phyloP scores from a whole-genome alignment of 257 asterid species.

The Solanum ossicruentum region DNA sequence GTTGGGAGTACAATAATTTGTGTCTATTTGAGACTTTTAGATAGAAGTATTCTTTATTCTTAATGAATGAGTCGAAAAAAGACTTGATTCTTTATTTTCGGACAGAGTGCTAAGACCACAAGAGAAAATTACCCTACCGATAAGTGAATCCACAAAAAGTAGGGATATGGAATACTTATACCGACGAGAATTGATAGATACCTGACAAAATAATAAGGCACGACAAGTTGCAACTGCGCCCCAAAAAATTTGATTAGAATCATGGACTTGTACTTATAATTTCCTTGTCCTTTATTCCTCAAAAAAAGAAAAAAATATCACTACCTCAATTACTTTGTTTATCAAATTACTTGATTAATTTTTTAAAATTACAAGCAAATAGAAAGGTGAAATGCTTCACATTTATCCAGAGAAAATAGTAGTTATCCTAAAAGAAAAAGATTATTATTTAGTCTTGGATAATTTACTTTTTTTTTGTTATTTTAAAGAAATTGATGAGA shows the following conservation, averaged over 20 bases:
- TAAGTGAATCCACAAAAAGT: neutral
- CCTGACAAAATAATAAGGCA: neutral
- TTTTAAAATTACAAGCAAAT: neutral
- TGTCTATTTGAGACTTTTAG: neutral
- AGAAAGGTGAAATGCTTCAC: neutral
- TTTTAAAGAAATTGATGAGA: neutral
- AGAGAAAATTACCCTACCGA: neutral
- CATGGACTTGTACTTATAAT: neutral
- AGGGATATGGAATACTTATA: neutral
- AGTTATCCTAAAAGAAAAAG: neutral
- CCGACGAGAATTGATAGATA: neutral
- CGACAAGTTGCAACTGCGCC: neutral
- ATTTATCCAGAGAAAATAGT: neutral
- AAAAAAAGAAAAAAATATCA: neutral
- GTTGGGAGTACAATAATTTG: neutral
- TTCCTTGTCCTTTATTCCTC: neutral
- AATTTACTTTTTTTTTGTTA: neutral
- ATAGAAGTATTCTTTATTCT: neutral
- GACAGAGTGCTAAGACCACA: rapidly evolving
- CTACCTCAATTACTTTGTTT: neutral
- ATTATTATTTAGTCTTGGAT: neutral
- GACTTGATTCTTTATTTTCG: neutral
- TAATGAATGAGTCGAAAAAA: neutral
- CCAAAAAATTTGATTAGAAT: neutral
- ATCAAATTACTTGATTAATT: neutral